These are phyloP conservation scores for Davidsoniella eucalypti DNA, from an alignment of 2,329 filamentous ascomycete genomes.

Conservation along the genomic window DNA sequence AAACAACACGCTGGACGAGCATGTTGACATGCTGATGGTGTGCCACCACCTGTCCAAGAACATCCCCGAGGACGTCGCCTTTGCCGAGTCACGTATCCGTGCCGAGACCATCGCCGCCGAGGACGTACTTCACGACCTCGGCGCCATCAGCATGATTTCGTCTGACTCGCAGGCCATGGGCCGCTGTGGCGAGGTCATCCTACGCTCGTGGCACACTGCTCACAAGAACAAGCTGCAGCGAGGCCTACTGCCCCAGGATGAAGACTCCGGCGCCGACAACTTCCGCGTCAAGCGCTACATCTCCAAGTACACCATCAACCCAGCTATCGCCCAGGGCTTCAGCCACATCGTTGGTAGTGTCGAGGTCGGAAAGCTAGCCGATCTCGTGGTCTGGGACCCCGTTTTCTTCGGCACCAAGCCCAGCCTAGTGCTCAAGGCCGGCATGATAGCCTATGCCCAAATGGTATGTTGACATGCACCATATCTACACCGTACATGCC, in stretches of 20 bases:
- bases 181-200: conserved; percentile 80
- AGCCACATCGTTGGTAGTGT: conserved; percentile 69
- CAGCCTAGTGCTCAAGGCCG: conserved; percentile 65
- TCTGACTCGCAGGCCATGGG: conserved; percentile 96
- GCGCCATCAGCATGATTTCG: conserved; percentile 95
- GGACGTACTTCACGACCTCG: conserved; percentile 86
- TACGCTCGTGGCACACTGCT: conserved; percentile 91
- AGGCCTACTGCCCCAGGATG: conserved; percentile 59
- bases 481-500: background rate
- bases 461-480: conserved; percentile 43
- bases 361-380: conserved; percentile 78
- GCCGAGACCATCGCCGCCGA: conserved; percentile 94
- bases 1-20: conserved; percentile 82
- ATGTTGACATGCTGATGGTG: conserved; percentile 97
- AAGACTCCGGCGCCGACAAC: conserved; percentile 68
- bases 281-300: conserved; percentile 84
- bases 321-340: conserved; percentile 83
- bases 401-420: conserved; percentile 81
- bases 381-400: conserved; percentile 76
- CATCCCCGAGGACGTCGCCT: conserved; percentile 90
- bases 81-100: conserved; percentile 85
- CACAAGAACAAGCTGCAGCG: conserved; percentile 91
- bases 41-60: conserved; percentile 87
- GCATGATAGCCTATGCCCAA: conserved; percentile 64
- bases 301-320: conserved; percentile 93